Evolutionary conservation across 202 grass and related monocot genomes (phyloP), one percentile per base, ranked within the genome.

Genomic region (Zoysia matrella): DNA sequence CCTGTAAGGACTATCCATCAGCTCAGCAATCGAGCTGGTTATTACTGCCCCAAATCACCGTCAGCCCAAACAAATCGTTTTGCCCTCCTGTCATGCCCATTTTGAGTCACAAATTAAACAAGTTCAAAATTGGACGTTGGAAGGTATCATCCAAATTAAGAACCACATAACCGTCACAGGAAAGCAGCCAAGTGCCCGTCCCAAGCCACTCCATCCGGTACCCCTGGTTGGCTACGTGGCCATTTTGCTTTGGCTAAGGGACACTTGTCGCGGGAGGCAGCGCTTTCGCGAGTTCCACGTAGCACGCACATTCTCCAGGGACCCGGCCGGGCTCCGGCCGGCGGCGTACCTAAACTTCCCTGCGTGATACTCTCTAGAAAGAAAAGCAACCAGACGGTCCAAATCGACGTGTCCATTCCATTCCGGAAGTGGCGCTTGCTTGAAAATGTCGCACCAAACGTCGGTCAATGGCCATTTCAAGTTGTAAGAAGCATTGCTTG

Each of bases 221-320:
- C 22, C 22, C 22, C 22, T 22, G 22, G 22, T 41, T 1, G 12
- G 41, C 0, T 61, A 76, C 58, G 74, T 76, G 74, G 74, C 74
- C 18, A 1, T 51, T 41, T 77, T 5, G 48, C 74, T 51, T 77
- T 65, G 60, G 74, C 65, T 77, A 64, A 41, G 58, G 46, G 60
- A 64, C 58, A 77, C 74, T 41, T 77, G 74, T 50, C 61, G 7
- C 18, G 6, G 51, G 58, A 64, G 39, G 72, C 30, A 15, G 13
- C 4, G 11, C 52, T 54, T 54, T 54, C 52, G 52, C 60, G 11
- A 64, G 46, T 15, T 77, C 60, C 22, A 51, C 60, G 60, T 65
- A 67, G 64, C 64, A 67, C 46, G 64, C 64, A 46, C 12, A 15
- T 15, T 2, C 64, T 45, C 13, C 64, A 6, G 42, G 64, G 64